A percentile compares a stretch with the other conserved stretches of the same genome.
phyloP scores from a whole-genome alignment of 1,139 yeast species.

The Hansenula anomala region DNA sequence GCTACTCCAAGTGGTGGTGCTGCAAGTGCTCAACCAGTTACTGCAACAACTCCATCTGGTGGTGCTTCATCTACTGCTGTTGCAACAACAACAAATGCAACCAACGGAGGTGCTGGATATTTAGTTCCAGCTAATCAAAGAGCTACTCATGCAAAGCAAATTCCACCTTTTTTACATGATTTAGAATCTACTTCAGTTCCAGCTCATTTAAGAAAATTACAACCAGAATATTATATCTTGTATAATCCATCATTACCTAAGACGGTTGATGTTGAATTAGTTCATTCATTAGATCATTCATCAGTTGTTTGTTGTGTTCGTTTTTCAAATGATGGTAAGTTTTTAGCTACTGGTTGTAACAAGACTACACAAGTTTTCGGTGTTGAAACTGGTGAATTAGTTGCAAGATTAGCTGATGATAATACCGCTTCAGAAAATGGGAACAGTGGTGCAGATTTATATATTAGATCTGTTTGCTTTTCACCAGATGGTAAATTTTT shows the following conservation, averaged over 20 bases:
- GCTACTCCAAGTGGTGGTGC: slow-evolving; percentile 13
- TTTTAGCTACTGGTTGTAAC: slow-evolving; percentile 95
- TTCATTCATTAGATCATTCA: slow-evolving; percentile 86
- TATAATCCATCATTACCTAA: slow-evolving; percentile 85
- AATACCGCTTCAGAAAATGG: slow-evolving; percentile 34
- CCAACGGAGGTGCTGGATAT: slow-evolving; percentile 24
- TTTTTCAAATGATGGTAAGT: slow-evolving; percentile 88
- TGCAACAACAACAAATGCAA: background rate
- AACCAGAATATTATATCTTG: slow-evolving; percentile 82
- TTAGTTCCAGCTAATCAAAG: slow-evolving; percentile 35
- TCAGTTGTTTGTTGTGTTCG: slow-evolving; percentile 97
- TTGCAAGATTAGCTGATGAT: slow-evolving; percentile 86
- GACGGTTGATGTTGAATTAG: slow-evolving; percentile 76
- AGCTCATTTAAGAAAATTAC: slow-evolving; percentile 76
- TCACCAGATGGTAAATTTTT: slow-evolving; percentile 94
- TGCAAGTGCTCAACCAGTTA: slow-evolving; percentile 14
- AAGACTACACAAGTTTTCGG: slow-evolving; percentile 92
- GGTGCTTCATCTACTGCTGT: slow-evolving; percentile 9
- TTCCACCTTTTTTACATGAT: slow-evolving; percentile 79
- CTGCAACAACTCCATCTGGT: too few relatives aligned
- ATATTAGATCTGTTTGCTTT: slow-evolving; percentile 92
- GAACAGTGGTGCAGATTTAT: slow-evolving; percentile 58
- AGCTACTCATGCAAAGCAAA: slow-evolving; percentile 63
- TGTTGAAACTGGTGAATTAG: slow-evolving; percentile 86
- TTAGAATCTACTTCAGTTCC: slow-evolving; percentile 77